These are phyloP conservation scores for Staphylotrichum longicolle DNA, from an alignment of 495 filamentous ascomycete species.

Conservation along the genomic window DNA sequence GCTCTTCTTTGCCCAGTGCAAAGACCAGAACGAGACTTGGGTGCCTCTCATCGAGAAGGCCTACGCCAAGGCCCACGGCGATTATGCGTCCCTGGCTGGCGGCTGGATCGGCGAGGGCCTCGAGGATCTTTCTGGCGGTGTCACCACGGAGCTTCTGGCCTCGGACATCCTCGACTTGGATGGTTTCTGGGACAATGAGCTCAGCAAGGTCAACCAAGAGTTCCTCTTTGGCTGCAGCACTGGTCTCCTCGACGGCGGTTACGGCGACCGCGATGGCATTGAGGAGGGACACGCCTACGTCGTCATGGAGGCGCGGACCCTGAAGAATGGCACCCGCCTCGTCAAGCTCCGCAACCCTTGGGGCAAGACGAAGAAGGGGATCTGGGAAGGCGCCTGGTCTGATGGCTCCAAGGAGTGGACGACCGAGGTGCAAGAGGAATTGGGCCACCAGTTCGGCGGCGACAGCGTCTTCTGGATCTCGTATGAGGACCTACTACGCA, in stretches of 20 bases:
- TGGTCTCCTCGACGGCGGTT: conserved; percentile 62
- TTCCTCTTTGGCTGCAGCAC: conserved; percentile 87
- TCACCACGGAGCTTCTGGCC: conserved; percentile 79
- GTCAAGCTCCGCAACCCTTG: conserved; percentile 72
- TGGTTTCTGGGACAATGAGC: conserved; percentile 83
- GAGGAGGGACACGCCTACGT: conserved; percentile 83
- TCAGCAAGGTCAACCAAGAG: conserved; percentile 81
- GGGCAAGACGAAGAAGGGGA: conserved; percentile 64
- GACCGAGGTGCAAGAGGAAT: conserved; percentile 73
- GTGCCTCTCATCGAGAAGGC: conserved; percentile 91
- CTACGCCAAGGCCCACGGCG: conserved; percentile 90
- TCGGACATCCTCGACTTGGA: conserved; percentile 88
- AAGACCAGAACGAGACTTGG: conserved; percentile 90
- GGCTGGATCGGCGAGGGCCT: conserved; percentile 87
- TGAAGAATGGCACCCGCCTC: conserved; percentile 48
- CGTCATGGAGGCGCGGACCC: conserved; percentile 70
- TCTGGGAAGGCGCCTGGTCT: conserved; percentile 84
- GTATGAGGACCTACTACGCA: conserved; percentile 80
- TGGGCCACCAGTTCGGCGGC: conserved; percentile 86
- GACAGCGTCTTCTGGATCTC: conserved; percentile 74
- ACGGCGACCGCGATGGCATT: conserved; percentile 70
- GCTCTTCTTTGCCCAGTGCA: conserved; percentile 83
- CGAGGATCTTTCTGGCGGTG: conserved; percentile 91
- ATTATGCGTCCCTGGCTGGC: conserved; percentile 76
- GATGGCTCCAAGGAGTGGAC: conserved; percentile 97